These are phyloP conservation scores for Heterobasidion parviporum DNA, from an alignment of 1,284 basidiomycete genomes.

Conservation along the genomic window DNA sequence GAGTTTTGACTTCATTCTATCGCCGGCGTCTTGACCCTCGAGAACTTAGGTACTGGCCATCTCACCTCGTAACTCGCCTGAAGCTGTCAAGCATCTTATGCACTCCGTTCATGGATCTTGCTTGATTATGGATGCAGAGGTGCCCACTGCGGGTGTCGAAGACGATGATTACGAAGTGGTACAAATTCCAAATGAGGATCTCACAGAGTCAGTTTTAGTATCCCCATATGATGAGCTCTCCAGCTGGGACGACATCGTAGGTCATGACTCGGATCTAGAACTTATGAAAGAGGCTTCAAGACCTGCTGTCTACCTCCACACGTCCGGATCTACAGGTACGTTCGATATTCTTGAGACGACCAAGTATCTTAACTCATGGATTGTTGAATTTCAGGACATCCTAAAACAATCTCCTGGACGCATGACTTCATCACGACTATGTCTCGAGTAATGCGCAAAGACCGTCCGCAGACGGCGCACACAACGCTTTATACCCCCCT, in stretches of 20 bases:
- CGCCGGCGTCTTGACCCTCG: no score
- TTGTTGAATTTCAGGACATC: neutral
- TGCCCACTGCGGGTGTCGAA: neutral
- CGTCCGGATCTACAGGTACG: constrained; percentile 1
- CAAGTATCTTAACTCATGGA: neutral
- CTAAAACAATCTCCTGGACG: neutral
- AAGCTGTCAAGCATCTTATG: neutral
- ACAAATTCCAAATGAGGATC: neutral
- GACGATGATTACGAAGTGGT: neutral
- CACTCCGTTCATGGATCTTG: neutral
- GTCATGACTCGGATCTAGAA: neutral
- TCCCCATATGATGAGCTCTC: neutral
- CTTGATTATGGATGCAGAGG: neutral
- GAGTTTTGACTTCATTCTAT: no score
- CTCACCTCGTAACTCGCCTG: neutral
- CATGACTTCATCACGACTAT: neutral
- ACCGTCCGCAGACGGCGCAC: neutral
- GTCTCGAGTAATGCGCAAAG: neutral
- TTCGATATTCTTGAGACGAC: neutral
- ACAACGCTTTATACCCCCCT: neutral
- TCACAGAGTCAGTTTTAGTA: neutral
- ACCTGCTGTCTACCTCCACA: neutral
- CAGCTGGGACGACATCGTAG: neutral
- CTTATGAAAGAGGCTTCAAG: neutral
- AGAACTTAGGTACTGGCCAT: neutral